Evolutionary conservation across 441 rosid species (phyloP), one percentile per base, ranked within the genome.

Genomic region (Adansonia madagascariensis): DNA sequence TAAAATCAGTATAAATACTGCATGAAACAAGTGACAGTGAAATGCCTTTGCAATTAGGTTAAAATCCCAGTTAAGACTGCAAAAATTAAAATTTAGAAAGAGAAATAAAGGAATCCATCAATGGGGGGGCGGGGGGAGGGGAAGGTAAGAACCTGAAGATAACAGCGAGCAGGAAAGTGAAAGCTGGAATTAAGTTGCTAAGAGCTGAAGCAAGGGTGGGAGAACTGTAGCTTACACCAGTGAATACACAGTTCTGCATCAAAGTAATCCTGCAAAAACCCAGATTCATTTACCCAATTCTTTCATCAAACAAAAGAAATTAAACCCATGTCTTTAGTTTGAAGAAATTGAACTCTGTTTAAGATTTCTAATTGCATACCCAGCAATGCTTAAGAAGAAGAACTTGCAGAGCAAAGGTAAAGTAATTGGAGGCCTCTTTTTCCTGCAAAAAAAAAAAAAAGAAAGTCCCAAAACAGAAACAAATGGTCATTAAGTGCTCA

Each of bases 141-240:
- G 55, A 50, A 11, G 46, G 17, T 44, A 20, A 12, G 57, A 24
- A 86, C 91, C 89, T 78, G 78, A 75, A 88, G 41, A 88, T 41
- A 12, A 85, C 57, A 53, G 91, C 88, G 24, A 86, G 85, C 27
- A 85, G 44, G 85, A 88, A 88, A 39, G 89, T 88, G 59, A 83
- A 81, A 68, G 85, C 87, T 6, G 88, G 91, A 64, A 65, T 43
- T 59, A 88, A 84, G 75, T 86, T 79, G 63, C 14, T n/a, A 61
- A 88, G 77, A 61, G 85, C 84, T 8, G 91, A 78, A 17, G 80
- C 80, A 57, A 88, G 69, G 22, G 85, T 81, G 0, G 87, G 89
- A 63, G 89, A 84, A 77, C 89, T 82, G 64, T 76, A 83, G 43
- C 80, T 71, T 56, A 88, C 63, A 52, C 91, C 89, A 3, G 70